A percentile compares a stretch with the other conserved stretches of the same genome.
Conservation (phyloP, 495 filamentous ascomycete species). For the Pyrenopolyporus hunteri region DNA sequence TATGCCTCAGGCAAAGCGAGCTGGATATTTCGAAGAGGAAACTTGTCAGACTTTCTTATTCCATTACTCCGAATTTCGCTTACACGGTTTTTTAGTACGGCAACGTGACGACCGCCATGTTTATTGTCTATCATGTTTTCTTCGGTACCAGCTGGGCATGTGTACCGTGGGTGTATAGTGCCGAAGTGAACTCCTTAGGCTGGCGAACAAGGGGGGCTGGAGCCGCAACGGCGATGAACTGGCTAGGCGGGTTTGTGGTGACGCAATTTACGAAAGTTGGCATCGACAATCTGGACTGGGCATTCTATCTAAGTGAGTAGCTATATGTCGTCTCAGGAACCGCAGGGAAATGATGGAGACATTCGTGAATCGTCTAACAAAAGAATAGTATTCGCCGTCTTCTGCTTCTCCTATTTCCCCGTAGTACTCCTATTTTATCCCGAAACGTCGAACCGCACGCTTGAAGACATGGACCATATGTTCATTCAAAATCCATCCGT, state of each 20-base stretch:
- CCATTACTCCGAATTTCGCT: background rate
- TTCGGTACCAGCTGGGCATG: slow-evolving; percentile 41
- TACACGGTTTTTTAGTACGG: slow-evolving; percentile 29
- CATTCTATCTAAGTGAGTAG: slow-evolving; percentile 43
- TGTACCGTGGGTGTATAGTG: slow-evolving; percentile 44
- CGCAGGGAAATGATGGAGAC: background rate
- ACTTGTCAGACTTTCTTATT: slow-evolving; percentile 13
- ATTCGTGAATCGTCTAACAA: background rate
- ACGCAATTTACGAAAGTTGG: slow-evolving; percentile 47
- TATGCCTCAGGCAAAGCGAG: slow-evolving; percentile 32
- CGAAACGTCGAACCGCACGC: slow-evolving; percentile 42
- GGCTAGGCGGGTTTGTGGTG: slow-evolving; percentile 46
- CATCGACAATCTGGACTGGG: slow-evolving; percentile 41
- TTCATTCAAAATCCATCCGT: slow-evolving; percentile 45
- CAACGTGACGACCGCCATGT: slow-evolving; percentile 41
- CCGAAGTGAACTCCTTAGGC: slow-evolving; percentile 46
- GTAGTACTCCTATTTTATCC: slow-evolving; percentile 44
- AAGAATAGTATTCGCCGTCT: slow-evolving; percentile 37
- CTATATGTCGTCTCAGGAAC: background rate
- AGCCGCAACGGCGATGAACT: slow-evolving; percentile 48
- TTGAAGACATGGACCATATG: slow-evolving; percentile 48
- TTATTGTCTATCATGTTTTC: slow-evolving; percentile 44
- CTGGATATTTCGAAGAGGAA: slow-evolving; percentile 27
- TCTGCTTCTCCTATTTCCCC: slow-evolving; percentile 40
- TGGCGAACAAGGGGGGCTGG: slow-evolving; percentile 49